phyloP scores from a whole-genome alignment of 31 red algal species.

The Odonthalia washingtoniensis region DNA sequence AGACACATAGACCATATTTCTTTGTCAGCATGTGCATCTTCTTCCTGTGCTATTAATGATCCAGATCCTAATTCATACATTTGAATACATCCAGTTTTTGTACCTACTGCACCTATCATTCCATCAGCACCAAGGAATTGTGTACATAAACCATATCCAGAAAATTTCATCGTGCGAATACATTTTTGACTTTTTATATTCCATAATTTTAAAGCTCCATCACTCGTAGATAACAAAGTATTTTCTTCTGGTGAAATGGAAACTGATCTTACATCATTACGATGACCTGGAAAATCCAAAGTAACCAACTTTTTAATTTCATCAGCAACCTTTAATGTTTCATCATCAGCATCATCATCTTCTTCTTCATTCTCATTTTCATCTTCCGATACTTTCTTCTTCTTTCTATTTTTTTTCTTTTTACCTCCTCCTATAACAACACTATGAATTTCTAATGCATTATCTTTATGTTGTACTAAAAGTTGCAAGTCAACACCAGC shows the following conservation, averaged over 20 bases:
- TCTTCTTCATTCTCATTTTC: neutral
- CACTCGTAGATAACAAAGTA: conserved; percentile 57
- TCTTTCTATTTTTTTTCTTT: conserved; percentile 15
- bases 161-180: conserved; percentile 71
- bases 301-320: conserved; percentile 58
- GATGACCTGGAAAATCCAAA: conserved; percentile 67
- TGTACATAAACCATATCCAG: conserved; percentile 59
- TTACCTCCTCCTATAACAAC: conserved; percentile 4
- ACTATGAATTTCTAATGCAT: conserved; percentile 52
- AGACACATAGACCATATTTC: conserved; percentile 85
- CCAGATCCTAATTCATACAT: conserved; percentile 78
- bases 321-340: neutral
- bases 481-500: conserved; percentile 33
- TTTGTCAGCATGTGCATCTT: conserved; percentile 70
- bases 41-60: conserved; percentile 44
- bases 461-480: conserved; percentile 48
- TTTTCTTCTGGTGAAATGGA: conserved; percentile 74
- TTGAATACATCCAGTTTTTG: conserved; percentile 67
- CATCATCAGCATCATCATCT: neutral
- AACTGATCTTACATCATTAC: conserved; percentile 72
- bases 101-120: conserved; percentile 73
- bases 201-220: conserved; percentile 81
- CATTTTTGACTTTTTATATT: conserved; percentile 75
- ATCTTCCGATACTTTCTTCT: no score
- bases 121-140: conserved; percentile 76